Percentiles rank a stretch among this genome's conserved stretches.
phyloP scores from a whole-genome alignment of 1,139 yeast species.

The Dujonia santamariae region DNA sequence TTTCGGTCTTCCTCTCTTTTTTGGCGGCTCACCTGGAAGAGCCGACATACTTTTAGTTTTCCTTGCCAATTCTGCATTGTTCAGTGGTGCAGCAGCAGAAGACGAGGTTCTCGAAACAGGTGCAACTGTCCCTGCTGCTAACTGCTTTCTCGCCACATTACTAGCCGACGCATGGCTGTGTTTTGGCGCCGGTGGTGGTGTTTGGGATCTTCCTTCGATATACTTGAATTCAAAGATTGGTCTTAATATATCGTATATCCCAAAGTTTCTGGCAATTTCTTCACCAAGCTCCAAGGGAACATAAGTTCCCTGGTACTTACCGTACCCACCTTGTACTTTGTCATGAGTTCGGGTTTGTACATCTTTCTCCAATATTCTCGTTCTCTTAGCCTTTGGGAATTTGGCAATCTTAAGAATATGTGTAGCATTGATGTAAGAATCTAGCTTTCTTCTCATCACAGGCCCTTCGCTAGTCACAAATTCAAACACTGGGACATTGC shows the following conservation, averaged over 20 bases:
- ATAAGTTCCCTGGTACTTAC: conserved; percentile 95
- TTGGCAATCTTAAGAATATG: conserved; percentile 87
- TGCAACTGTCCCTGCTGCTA: conserved; percentile 19
- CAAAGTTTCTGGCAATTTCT: conserved; percentile 67
- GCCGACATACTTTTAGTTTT: conserved; percentile 22
- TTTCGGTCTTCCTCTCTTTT: conserved; percentile 49
- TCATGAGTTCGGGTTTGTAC: conserved; percentile 85
- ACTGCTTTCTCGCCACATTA: conserved; percentile 43
- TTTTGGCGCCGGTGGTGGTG: conserved; percentile 84
- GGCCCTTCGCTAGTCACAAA: conserved; percentile 68
- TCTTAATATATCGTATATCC: conserved; percentile 60
- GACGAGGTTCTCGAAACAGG: conserved; percentile 13
- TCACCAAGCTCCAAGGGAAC: conserved; percentile 69
- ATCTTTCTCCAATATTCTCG: conserved; percentile 82
- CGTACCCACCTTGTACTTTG: conserved; percentile 94
- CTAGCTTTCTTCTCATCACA: conserved; percentile 77
- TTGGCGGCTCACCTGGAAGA: conserved; percentile 30
- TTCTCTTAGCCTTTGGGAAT: conserved; percentile 80
- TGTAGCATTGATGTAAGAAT: conserved; percentile 88
- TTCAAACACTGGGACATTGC: conserved; percentile 77
- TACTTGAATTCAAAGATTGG: conserved; percentile 68
- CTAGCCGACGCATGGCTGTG: conserved; percentile 70
- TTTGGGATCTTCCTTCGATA: conserved; percentile 52
- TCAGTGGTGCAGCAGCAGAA: conserved; percentile 5
- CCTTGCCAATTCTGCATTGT: conserved; percentile 13